Evolutionary conservation across 2,329 filamentous ascomycete genomes (phyloP), one percentile per base, ranked within the genome.

Genomic region (Cadophora sp.): DNA sequence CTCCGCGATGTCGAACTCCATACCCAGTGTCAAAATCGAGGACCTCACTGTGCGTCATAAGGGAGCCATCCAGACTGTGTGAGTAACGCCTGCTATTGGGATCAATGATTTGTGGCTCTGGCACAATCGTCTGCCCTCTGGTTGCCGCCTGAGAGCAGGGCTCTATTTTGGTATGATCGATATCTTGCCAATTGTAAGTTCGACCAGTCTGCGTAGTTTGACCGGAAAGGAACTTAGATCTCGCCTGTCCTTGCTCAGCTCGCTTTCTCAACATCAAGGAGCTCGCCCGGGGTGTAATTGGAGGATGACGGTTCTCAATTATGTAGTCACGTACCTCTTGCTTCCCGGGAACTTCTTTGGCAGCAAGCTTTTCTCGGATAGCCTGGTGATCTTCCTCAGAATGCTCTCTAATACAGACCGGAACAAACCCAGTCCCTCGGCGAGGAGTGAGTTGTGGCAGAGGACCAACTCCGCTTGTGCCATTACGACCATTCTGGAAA

Each of bases 11-110:
- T 39, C 66, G 65, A 56, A 68, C 59, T 36, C 61, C 68, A 66
- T 70, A 73, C 30, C 72, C 73, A n/a, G 68, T 66, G 50, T 71
- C 66, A 45, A 76, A 74, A 51, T 75, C 73, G 43, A 76, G 47
- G 11, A 67, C 70, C 33, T 73, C 73, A 48, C 68, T 71, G 33
- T 68, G 67, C 36, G 66, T 66, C 14, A 67, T 27, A 8, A 66
- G 45, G 20, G 71, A 72, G 16, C 72, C 73, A 67, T 74, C 70
- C 33, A 70, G 67, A 47, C 73, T 76, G 16, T 73, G 66, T 8
- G 66, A 62, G 55, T 67, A 68, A 18, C 11, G 53, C 51, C 16
- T 55, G 55, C 62, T 33, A 36, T 53, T 62, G 4, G 43, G 50
- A 36, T 56, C 59, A n/a, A 53, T 33, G 16, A 53, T 11, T 18